Conservation (phyloP, 164 flowering plant species). For the Tetrastigma voinierianum region DNA sequence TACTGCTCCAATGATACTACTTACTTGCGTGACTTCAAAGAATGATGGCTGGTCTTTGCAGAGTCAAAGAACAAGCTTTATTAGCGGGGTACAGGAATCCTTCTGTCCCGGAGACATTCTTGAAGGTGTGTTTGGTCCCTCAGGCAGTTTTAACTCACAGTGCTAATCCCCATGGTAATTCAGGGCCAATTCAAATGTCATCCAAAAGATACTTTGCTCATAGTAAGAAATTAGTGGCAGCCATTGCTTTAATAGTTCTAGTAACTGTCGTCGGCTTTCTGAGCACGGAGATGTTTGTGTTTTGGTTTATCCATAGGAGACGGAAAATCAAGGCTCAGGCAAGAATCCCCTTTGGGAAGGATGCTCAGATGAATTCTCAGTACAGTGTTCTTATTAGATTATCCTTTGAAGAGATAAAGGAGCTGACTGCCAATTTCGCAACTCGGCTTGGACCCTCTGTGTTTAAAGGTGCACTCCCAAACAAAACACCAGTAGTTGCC, state of each 20-base stretch:
- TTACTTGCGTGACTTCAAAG: constrained; percentile 48
- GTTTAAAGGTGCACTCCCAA: constrained; percentile 41
- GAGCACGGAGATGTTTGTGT: constrained; percentile 30
- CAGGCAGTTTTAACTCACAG: constrained; percentile 44
- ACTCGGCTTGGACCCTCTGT: constrained; percentile 39
- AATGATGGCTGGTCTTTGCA: constrained; percentile 65
- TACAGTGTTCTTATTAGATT: constrained; percentile 45
- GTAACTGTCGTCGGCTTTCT: constrained; percentile 31
- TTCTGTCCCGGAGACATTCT: constrained; percentile 30
- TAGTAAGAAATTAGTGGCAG: constrained; percentile 22
- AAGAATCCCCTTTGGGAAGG: constrained; percentile 48
- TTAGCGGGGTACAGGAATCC: constrained; percentile 48
- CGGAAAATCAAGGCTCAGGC: constrained; percentile 23
- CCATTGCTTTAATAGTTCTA: constrained; percentile 30
- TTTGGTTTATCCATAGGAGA: constrained; percentile 31
- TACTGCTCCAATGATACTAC: constrained; percentile 42
- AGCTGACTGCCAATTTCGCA: constrained; percentile 37
- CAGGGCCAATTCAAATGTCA: constrained; percentile 8
- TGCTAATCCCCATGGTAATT: constrained; percentile 19
- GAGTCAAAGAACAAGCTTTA: constrained; percentile 43
- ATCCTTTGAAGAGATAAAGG: constrained; percentile 44
- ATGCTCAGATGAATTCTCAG: constrained; percentile 37
- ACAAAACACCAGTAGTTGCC: constrained; percentile 32
- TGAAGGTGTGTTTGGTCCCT: constrained; percentile 55
- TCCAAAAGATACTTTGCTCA: constrained; percentile 7